A percentile compares a stretch with the other conserved stretches of the same genome.
Conservation (phyloP, 2,329 filamentous ascomycete species). For the Grosmannia huntii region DNA sequence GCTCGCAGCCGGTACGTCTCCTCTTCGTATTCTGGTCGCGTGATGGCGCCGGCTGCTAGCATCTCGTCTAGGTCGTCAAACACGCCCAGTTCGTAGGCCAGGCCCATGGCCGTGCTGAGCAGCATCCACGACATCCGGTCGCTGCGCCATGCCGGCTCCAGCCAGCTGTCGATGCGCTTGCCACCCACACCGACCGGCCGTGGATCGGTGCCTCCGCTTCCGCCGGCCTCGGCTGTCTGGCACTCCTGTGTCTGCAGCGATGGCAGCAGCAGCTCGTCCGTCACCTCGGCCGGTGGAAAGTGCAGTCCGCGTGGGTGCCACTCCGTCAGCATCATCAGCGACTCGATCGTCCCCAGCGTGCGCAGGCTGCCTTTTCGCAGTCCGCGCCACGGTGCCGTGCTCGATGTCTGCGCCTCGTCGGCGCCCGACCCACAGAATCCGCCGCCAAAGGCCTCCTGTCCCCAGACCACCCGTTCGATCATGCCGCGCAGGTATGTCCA, state of each 20-base stretch:
- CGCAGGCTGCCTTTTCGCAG: conserved; percentile 67
- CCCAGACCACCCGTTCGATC: conserved; percentile 91
- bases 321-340: conserved; percentile 83
- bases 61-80: conserved; percentile 80
- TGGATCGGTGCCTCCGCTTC: conserved; percentile 24
- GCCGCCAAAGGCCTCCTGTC: conserved; percentile 87
- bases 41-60: conserved; percentile 44
- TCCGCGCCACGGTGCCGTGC: conserved; percentile 57
- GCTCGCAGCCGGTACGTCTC: conserved; percentile 66
- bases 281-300: conserved; percentile 73
- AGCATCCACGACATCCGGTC: conserved; percentile 99
- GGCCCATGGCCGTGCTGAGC: conserved; percentile 75
- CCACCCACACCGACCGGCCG: conserved; percentile 56
- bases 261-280: conserved; percentile 55
- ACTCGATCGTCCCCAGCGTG: conserved; percentile 88
- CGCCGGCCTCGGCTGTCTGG: conserved; percentile 15
- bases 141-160: conserved; percentile 88
- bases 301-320: conserved; percentile 94
- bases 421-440: conserved; percentile 66
- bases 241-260: conserved; percentile 6
- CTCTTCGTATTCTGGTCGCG: conserved; percentile 57
- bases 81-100: conserved; percentile 88
- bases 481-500: conserved; percentile 92
- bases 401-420: conserved; percentile 49
- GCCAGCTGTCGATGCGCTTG: conserved; percentile 83